Base-by-base conservation (phyloP, 441 rosid genomes). In the Iberis amara region DNA sequence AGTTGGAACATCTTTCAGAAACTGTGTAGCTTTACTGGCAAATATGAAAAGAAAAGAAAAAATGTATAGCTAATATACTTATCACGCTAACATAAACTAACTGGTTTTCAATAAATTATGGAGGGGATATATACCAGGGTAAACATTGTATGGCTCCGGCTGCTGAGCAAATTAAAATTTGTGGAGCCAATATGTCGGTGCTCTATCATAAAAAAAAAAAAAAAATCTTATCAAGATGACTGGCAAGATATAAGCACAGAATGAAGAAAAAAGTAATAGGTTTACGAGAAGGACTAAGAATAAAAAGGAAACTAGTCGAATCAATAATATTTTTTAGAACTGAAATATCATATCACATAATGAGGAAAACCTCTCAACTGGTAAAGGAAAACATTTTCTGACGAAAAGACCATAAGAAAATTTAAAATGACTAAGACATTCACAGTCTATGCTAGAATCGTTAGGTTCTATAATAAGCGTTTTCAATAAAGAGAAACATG, bases 131-230 rank as follows among this genome's bases (percentile, higher is more conserved):
- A 52, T 74, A 94, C 99, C 89, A 89, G 79, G 33, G 96, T 94
- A 70, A 94, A 94, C 69, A 94, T 86, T 52, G 99, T 89, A 75
- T 94, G 99, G 73, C 99, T 89, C 66, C 99, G 77, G 85, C 99
- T 94, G 82, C 99, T 94, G 49, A 78, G 94, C 71, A 94, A 65
- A 78, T 94, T 94, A 73, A 94, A 94, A 65, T 76, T 85, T 64
- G 97, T 94, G 50, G 99, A 89, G 27, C 99, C 97, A 68, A 94
- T 95, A 62, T 94, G 99, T 53, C 99, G 81, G 71, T 94, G 99
- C 75, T 94, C 97, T 89, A 82, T 65, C 52, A 55, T 38, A 39
- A 59, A 51, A 58, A 42, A 47, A 39, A 59, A 51, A 58, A 42
- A 47, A 64, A 72, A 39, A 65, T 51, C 24, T 46, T 65, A 27